Base-by-base conservation (phyloP, 352 stramenopile species). In the Peronospora belbahrii region DNA sequence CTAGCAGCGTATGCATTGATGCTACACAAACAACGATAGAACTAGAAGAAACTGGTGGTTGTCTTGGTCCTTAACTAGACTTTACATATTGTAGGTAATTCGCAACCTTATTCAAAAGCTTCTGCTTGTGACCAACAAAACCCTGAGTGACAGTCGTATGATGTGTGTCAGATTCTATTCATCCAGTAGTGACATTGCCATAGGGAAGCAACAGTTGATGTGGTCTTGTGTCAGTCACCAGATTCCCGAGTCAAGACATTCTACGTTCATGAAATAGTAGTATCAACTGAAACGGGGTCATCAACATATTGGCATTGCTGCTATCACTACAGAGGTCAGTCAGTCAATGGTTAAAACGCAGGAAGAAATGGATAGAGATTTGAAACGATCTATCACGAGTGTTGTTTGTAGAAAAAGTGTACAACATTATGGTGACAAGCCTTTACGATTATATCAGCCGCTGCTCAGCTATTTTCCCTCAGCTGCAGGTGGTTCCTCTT, bases 1-100 rank as follows among this genome's bases (percentile, higher is more conserved):
- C 80, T 2, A 75, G 83, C 81, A n/a, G 42, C 69, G 20, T 62
- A 72, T 17, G 64, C 47, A 17, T 95, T 97, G 35, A 27, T 52
- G 24, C 54, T 97, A 36, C 60, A 67, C 22, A 97, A 97, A 57
- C 88, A 61, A 5, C 89, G 90, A 0, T 78, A 97, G 54, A 81
- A 86, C 32, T 68, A 69, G 18, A 30, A 34, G 2, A 91, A 87
- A 31, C 40, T 73, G 0, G 67, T 94, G 11, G 48, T 80, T 8
- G 56, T 87, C 18, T 51, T 2, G 42, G 44, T 20, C 52, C 63
- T 13, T 50, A 73, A 6, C 33, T 96, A 5, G 82, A 95, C 51
- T 96, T 96, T 67, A 83, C 82, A 13, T 85, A 58, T 42, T 79
- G 67, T 32, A 44, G n/a, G 64, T 15, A 64, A 86, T 32, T 59